phyloP scores from a whole-genome alignment of 2,329 filamentous ascomycete genomes.

The Phialophora expanda region DNA sequence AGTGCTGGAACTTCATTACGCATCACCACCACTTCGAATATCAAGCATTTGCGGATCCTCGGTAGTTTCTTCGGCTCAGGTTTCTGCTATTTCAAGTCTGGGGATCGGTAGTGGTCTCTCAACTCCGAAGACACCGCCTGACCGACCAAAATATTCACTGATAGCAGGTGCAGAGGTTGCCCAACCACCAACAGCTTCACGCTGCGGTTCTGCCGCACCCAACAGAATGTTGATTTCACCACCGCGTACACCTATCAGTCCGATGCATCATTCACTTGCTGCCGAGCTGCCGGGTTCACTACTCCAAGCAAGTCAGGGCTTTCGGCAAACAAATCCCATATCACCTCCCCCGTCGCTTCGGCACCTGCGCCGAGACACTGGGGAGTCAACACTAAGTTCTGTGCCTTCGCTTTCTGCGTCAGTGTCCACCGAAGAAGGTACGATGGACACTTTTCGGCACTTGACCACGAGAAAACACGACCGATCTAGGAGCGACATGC shows the following conservation, averaged over 20 bases:
- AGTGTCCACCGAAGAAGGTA: slow-evolving; percentile 22
- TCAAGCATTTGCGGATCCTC: slow-evolving; percentile 3
- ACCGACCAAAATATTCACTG: slow-evolving; percentile 13
- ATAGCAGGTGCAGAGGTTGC: neutral
- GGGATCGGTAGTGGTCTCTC: slow-evolving; percentile 19
- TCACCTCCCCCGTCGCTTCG: slow-evolving; percentile 33
- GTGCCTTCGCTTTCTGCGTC: slow-evolving; percentile 26
- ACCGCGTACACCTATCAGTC: slow-evolving; percentile 26
- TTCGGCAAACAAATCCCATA: slow-evolving; percentile 31
- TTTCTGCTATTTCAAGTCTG: slow-evolving; percentile 10
- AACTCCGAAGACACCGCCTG: slow-evolving; percentile 32
- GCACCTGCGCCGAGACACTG: slow-evolving; percentile 26
- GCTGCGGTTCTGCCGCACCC: slow-evolving; percentile 23
- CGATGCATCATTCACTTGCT: slow-evolving; percentile 19
- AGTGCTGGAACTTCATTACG: slow-evolving; percentile 10
- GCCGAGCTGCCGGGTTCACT: slow-evolving; percentile 34
- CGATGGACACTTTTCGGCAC: slow-evolving; percentile 31
- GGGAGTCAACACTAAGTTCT: slow-evolving; percentile 25
- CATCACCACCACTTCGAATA: slow-evolving; percentile 28
- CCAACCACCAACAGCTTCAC: slow-evolving; percentile 18
- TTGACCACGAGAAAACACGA: slow-evolving; percentile 33
- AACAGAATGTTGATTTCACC: slow-evolving; percentile 13
- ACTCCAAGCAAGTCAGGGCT: slow-evolving; percentile 32
- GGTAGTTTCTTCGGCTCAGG: slow-evolving; percentile 9
- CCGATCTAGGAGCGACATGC: slow-evolving; percentile 25